A percentile compares a stretch with the other conserved stretches of the same genome.
phyloP scores from a whole-genome alignment of 495 filamentous ascomycete species.

The Articulospora tetracladia region DNA sequence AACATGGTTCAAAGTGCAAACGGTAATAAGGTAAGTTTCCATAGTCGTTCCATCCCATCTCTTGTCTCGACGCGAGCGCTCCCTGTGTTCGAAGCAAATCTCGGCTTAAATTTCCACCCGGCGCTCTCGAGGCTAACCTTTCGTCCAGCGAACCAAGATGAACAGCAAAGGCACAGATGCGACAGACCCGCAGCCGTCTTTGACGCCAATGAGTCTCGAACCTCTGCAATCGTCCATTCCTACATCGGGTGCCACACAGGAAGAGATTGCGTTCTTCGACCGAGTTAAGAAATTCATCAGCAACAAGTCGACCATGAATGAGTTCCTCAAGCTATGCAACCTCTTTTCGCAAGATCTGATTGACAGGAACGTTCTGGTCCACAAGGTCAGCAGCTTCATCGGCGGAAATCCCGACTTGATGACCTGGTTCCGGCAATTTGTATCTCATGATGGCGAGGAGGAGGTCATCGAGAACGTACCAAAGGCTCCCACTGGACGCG shows the following conservation, averaged over 20 bases:
- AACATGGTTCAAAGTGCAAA: slow-evolving; percentile 5
- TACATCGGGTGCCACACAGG: slow-evolving; percentile 54
- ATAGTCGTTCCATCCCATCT: background rate
- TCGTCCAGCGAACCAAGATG: slow-evolving; percentile 48
- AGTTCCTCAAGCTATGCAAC: slow-evolving; percentile 95
- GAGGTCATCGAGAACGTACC: slow-evolving; percentile 77
- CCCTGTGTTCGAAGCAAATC: background rate
- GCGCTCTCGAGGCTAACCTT: background rate
- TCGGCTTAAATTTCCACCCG: background rate
- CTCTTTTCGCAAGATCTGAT: slow-evolving; percentile 89
- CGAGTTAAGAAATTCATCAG: slow-evolving; percentile 93
- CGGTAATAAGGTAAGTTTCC: slow-evolving; percentile 39
- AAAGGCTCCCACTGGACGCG: slow-evolving; percentile 64
- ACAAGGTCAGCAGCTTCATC: slow-evolving; percentile 81
- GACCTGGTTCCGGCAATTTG: slow-evolving; percentile 76
- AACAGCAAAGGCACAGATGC: slow-evolving; percentile 63
- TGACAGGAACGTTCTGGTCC: slow-evolving; percentile 71
- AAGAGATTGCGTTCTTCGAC: slow-evolving; percentile 92
- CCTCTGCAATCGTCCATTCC: slow-evolving; percentile 68
- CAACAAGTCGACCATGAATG: slow-evolving; percentile 86
- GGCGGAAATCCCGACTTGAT: slow-evolving; percentile 83
- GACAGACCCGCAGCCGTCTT: slow-evolving; percentile 44
- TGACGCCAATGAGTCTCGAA: slow-evolving; percentile 82
- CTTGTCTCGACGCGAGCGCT: background rate
- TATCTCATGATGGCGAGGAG: slow-evolving; percentile 67